Base-by-base conservation (phyloP, 1,284 basidiomycete species). In the Rhodotorula sp. region DNA sequence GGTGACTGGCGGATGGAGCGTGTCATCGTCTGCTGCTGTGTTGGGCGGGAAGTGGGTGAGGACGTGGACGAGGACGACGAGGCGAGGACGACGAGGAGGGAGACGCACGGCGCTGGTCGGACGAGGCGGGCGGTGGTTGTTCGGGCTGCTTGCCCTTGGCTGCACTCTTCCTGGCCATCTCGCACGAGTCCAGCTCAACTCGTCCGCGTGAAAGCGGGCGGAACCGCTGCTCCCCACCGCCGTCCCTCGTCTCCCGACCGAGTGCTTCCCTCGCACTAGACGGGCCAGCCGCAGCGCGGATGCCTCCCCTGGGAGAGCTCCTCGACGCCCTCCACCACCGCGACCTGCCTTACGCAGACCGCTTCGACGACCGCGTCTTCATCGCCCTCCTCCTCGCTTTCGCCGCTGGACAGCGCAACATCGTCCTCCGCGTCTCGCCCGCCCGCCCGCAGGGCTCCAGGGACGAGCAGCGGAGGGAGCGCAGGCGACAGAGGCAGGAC, bases 291-390 rank as follows among this genome's bases (percentile, higher is more conserved):
- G 7, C 27, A 4, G 50, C 27, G 27, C 15, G 13, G n/a, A 58
- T 39, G 57, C 32, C 41, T 21, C 25, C 50, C 12, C 58, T 66
- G n/a, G 27, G 57, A 2, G 29, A 39, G 37, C 34, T 48, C 22
- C 61, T 68, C 32, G 44, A 41, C 15, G 17, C n/a, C 15, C 53
- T 70, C 13, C 69, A 70, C 46, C 0, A 53, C 2, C 36, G 22
- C 41, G 34, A 50, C 13, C 10, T 12, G 9, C 29, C 46, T 6
- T 44, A 62, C 53, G 59, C 36, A 36, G 25, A 29, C 57, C 9
- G 15, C 13, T 71, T 67, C 51, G 69, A 71, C 56, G 61, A 63
- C 50, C 60, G 65, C 19, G 21, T 67, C 32, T 17, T 64, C 39
- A 27, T 71, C 55, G 27, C 41, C 3, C 25, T 71, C 27, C 54